These are phyloP conservation scores for Scopulariopsis brevicaulis DNA, from an alignment of 2,329 filamentous ascomycete genomes.

Conservation along the genomic window DNA sequence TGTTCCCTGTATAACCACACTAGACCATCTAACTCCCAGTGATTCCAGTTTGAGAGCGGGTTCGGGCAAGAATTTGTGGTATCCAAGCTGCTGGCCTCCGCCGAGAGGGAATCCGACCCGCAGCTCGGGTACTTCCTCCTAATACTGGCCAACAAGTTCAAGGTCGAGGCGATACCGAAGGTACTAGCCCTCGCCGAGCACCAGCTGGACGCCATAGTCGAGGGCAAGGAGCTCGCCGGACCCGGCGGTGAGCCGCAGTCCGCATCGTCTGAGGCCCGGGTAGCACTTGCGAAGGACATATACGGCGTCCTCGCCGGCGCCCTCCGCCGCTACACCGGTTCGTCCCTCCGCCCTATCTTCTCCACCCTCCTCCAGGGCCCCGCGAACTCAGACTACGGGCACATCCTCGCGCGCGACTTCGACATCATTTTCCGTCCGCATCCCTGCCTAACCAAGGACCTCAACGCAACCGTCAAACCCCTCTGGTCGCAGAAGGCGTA, in stretches of 20 bases:
- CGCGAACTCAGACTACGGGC: slow-evolving; percentile 19
- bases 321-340: slow-evolving; percentile 23
- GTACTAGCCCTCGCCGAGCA: slow-evolving; percentile 11
- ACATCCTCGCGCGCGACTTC: slow-evolving; percentile 27
- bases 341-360: slow-evolving; percentile 19
- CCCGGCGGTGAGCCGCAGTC: not conserved
- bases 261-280: not conserved
- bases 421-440: slow-evolving; percentile 29
- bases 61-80: slow-evolving; percentile 21
- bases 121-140: slow-evolving; percentile 18
- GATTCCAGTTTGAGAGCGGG: slow-evolving; percentile 21
- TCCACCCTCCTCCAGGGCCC: slow-evolving; percentile 23
- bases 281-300: slow-evolving; percentile 3
- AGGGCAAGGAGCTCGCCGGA: not conserved
- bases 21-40: slow-evolving; percentile 5
- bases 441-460: slow-evolving; percentile 23
- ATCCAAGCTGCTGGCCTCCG: slow-evolving; percentile 4
- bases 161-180: slow-evolving; percentile 18
- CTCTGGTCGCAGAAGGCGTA: slow-evolving; percentile 39
- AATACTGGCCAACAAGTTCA: slow-evolving; percentile 32
- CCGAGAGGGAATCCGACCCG: not conserved
- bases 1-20: not conserved
- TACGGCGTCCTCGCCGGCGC: slow-evolving; percentile 19
- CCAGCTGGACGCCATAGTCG: slow-evolving; percentile 5
- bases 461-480: slow-evolving; percentile 29